A percentile compares a stretch with the other conserved stretches of the same genome.
Evolutionary conservation across 176 grass and related monocot genomes (phyloP).

Genomic region (Poa pratensis): DNA sequence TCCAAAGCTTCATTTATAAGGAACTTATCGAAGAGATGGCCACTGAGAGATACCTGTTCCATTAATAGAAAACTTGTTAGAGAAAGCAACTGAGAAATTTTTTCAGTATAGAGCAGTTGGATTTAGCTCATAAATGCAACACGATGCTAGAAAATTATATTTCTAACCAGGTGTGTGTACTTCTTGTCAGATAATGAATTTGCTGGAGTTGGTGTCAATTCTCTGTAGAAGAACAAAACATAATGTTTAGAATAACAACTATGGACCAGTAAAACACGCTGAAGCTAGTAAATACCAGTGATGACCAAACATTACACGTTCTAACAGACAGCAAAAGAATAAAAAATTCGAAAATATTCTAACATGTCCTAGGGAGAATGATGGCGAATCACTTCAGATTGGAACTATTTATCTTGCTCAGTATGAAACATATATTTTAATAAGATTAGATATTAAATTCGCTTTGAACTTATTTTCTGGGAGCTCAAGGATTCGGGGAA

Average conservation of each 20-base stretch:
- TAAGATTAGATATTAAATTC: neutral
- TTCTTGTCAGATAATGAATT: constrained; percentile 72
- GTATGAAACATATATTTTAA: constrained; percentile 10
- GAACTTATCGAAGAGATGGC: constrained; percentile 97
- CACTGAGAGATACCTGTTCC: constrained; percentile 87
- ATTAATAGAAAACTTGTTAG: constrained; percentile 32
- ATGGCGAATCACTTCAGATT: neutral
- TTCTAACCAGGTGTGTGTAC: constrained; percentile 75
- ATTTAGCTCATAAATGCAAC: constrained; percentile 21
- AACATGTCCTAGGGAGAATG: neutral
- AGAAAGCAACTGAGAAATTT: neutral
- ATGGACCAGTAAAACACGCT: constrained; percentile 8
- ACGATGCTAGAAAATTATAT: constrained; percentile 30
- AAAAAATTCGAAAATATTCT: neutral
- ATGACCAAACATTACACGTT: neutral
- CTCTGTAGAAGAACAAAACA: constrained; percentile 66
- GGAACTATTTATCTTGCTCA: neutral
- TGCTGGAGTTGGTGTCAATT: constrained; percentile 50
- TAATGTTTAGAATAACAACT: constrained; percentile 13
- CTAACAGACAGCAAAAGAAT: constrained; percentile 3
- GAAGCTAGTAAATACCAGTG: constrained; percentile 6
- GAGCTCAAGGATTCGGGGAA: neutral
- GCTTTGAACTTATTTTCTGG: neutral
- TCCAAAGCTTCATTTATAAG: constrained; percentile 94
- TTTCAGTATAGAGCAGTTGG: constrained; percentile 16